Evolutionary conservation across 768 basidiomycete genomes (phyloP).

Genomic region (Nevesoporus exiguus): DNA sequence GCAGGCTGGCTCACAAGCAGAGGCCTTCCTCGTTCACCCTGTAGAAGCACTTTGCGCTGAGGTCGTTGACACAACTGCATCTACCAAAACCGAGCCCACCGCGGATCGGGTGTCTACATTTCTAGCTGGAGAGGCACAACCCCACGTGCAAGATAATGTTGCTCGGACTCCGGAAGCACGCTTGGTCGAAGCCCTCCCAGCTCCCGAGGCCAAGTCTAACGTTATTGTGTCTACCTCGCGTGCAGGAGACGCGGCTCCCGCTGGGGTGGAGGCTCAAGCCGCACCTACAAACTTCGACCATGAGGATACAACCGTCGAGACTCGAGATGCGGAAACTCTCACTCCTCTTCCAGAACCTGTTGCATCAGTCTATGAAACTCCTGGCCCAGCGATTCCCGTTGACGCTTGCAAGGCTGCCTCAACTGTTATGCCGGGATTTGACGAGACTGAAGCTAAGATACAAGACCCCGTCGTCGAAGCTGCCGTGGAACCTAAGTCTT

Average conservation of each 20-base stretch:
- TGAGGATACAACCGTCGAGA: background rate
- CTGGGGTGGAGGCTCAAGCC: background rate
- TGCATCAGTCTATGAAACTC: slow-evolving; percentile 7
- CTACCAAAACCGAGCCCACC: background rate
- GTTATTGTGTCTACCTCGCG: background rate
- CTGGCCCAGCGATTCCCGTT: background rate
- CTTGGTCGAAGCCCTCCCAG: background rate
- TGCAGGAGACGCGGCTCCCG: background rate
- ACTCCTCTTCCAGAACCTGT: background rate
- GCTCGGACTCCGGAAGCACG: background rate
- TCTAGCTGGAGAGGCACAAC: background rate
- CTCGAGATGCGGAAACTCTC: background rate
- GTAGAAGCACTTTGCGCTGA: no score
- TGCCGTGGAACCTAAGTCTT: background rate
- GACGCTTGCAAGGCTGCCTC: background rate
- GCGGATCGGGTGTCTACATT: slow-evolving; percentile 4
- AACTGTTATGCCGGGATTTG: background rate
- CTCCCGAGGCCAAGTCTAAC: background rate
- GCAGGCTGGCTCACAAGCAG: background rate
- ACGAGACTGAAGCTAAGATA: background rate
- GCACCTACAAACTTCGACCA: background rate
- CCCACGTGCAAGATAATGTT: background rate
- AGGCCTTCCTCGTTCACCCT: background rate
- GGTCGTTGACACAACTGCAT: background rate
- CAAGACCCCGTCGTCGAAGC: background rate